phyloP scores from a whole-genome alignment of 495 filamentous ascomycete species.

The Ascobolus immersus region DNA sequence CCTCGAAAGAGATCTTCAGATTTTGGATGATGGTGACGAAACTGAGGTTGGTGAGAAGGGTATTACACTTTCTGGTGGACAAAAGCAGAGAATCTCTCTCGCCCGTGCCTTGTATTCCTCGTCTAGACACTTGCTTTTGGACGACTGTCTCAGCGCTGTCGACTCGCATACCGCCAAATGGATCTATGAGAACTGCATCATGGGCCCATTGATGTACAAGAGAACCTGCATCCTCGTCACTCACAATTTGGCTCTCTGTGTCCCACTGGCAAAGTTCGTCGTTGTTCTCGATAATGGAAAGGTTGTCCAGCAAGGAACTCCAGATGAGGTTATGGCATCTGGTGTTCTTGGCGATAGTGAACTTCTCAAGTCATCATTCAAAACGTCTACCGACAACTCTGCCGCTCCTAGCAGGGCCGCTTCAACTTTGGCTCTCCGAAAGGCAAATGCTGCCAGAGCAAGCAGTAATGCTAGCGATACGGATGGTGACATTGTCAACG shows the following conservation, averaged over 20 bases:
- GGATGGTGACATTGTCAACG: slow-evolving; percentile 9
- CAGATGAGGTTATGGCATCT: slow-evolving; percentile 51
- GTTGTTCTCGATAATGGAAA: slow-evolving; percentile 74
- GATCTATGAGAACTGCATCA: slow-evolving; percentile 83
- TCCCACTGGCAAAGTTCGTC: slow-evolving; percentile 51
- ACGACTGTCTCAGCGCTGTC: slow-evolving; percentile 94
- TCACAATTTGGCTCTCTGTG: slow-evolving; percentile 69
- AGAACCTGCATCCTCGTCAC: slow-evolving; percentile 94
- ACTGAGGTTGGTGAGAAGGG: slow-evolving; percentile 97
- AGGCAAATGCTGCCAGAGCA: too few relatives aligned
- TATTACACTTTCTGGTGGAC: slow-evolving; percentile 84
- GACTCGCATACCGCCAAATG: slow-evolving; percentile 97
- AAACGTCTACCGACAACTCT: too few relatives aligned
- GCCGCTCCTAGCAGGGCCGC: too few relatives aligned
- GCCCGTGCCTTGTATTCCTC: slow-evolving; percentile 83
- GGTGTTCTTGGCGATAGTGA: slow-evolving; percentile 66
- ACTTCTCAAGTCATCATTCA: slow-evolving; percentile 17
- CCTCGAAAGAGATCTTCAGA: slow-evolving; percentile 74
- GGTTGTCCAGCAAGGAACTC: slow-evolving; percentile 45
- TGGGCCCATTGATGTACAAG: slow-evolving; percentile 64
- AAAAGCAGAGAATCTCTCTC: slow-evolving; percentile 93
- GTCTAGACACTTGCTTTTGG: slow-evolving; percentile 67
- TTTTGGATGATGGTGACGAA: slow-evolving; percentile 77
- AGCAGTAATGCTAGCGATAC: too few relatives aligned
- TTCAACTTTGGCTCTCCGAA: too few relatives aligned